A percentile compares a stretch with the other conserved stretches of the same genome.
phyloP scores from a whole-genome alignment of 192 early-diverging fungal genomes.

The Martensiomyces pterosporus region DNA sequence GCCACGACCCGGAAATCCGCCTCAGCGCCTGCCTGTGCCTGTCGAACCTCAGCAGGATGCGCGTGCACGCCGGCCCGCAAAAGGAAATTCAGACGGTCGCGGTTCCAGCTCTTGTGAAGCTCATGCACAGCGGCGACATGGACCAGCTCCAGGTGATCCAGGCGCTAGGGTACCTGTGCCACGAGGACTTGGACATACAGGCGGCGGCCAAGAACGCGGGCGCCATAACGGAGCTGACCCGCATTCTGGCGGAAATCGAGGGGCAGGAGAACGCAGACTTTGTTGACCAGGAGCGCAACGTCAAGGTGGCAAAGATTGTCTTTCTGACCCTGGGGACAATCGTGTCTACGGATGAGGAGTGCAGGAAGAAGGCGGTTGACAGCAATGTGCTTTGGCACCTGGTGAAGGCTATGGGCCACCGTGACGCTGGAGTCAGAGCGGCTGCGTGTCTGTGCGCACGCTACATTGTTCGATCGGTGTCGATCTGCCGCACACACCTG shows the following conservation, averaged over 20 bases:
- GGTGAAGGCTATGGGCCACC: slow-evolving; percentile 33
- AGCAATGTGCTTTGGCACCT: slow-evolving; percentile 22
- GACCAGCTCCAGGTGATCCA: slow-evolving; percentile 17
- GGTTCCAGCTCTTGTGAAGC: slow-evolving; percentile 36
- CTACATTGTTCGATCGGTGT: slow-evolving; percentile 46
- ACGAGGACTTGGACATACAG: slow-evolving; percentile 47
- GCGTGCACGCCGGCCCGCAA: slow-evolving; percentile 9
- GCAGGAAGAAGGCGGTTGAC: slow-evolving; percentile 32
- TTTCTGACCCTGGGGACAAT: slow-evolving; percentile 44
- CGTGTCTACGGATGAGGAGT: slow-evolving; percentile 44
- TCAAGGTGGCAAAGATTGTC: slow-evolving; percentile 11
- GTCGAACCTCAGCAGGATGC: slow-evolving; percentile 44
- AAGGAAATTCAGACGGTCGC: slow-evolving; percentile 24
- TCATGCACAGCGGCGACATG: slow-evolving; percentile 11
- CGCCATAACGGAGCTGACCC: slow-evolving; percentile 23
- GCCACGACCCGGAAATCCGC: slow-evolving; percentile 23
- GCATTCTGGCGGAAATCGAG: slow-evolving; percentile 26
- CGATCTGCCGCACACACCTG: slow-evolving; percentile 49
- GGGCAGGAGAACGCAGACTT: slow-evolving; percentile 24
- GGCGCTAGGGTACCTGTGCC: slow-evolving; percentile 45
- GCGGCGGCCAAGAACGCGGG: slow-evolving; percentile 36
- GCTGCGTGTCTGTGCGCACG: slow-evolving; percentile 45
- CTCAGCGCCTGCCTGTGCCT: slow-evolving; percentile 33
- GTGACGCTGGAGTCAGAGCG: slow-evolving; percentile 26
- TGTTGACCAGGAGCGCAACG: slow-evolving; percentile 26